phyloP scores from a whole-genome alignment of 2,329 filamentous ascomycete species.

The Claviceps fusiformis region DNA sequence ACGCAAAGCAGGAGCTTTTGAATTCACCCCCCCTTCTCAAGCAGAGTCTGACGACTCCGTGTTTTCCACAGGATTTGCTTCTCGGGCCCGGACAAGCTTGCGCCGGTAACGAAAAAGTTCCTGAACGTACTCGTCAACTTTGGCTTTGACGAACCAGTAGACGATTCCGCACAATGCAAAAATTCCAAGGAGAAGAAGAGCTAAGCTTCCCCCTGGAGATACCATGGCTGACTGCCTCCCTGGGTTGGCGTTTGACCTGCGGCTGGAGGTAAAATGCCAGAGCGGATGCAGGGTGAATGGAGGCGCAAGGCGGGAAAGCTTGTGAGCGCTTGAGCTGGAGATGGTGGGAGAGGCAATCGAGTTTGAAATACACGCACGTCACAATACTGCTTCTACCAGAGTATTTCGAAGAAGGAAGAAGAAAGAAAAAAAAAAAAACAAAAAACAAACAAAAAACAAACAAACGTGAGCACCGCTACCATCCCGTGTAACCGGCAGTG shows the following conservation, averaged over 20 bases:
- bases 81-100: background rate
- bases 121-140: slow-evolving; percentile 17
- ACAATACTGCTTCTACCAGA: background rate
- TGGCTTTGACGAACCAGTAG: slow-evolving; percentile 16
- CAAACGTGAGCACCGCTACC: background rate
- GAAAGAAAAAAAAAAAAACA: background rate
- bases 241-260: background rate
- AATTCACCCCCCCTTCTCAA: background rate
- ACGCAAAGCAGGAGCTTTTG: background rate
- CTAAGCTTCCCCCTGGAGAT: slow-evolving; percentile 13
- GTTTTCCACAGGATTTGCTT: background rate
- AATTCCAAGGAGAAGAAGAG: slow-evolving; percentile 19
- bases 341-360: background rate
- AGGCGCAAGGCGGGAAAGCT: background rate
- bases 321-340: background rate
- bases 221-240: slow-evolving; percentile 2
- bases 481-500: slow-evolving; percentile 1
- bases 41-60: background rate
- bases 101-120: slow-evolving; percentile 12
- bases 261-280: background rate
- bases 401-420: too few species aligned
- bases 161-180: slow-evolving; percentile 16
- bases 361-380: background rate
- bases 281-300: background rate
- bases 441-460: background rate